Conservation (phyloP, 306 rosid species). For the Senna tora region DNA sequence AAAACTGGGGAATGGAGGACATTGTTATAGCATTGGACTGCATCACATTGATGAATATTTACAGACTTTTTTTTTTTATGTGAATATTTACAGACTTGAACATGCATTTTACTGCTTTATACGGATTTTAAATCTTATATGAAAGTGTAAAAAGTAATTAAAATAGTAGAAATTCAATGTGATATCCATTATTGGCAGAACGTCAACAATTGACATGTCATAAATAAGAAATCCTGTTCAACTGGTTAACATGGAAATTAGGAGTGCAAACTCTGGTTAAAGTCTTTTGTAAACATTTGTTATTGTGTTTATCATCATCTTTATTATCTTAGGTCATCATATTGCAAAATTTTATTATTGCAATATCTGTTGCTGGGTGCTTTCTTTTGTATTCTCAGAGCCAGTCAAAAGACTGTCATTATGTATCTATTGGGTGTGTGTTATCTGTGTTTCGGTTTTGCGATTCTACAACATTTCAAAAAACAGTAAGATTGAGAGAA, state of each 20-base stretch:
- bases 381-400: conserved; percentile 83
- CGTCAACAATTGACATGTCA: conserved; percentile 2
- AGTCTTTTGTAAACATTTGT: conserved; percentile 1
- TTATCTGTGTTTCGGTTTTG: conserved; percentile 70
- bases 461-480: conserved; percentile 87
- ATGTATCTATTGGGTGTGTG: conserved; percentile 76
- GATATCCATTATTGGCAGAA: not conserved
- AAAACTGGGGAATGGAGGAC: conserved; percentile 26
- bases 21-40: conserved; percentile 7
- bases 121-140: not conserved
- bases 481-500: conserved; percentile 91
- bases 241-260: conserved; percentile 22
- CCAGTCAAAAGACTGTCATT: conserved; percentile 76
- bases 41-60: conserved; percentile 10
- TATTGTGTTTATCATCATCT: conserved; percentile 28
- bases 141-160: not conserved
- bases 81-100: conserved; percentile 14
- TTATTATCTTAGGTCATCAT: conserved; percentile 25
- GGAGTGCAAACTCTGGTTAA: conserved; percentile 11
- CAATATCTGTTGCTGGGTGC: conserved; percentile 67
- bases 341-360: conserved; percentile 25
- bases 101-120: not conserved
- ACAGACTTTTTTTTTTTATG: too few species aligned
- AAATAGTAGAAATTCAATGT: conserved; percentile 9
- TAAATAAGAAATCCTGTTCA: not conserved